These are phyloP conservation scores for Apiospora kogelbergensis DNA, from an alignment of 2,329 filamentous ascomycete genomes.

Conservation along the genomic window DNA sequence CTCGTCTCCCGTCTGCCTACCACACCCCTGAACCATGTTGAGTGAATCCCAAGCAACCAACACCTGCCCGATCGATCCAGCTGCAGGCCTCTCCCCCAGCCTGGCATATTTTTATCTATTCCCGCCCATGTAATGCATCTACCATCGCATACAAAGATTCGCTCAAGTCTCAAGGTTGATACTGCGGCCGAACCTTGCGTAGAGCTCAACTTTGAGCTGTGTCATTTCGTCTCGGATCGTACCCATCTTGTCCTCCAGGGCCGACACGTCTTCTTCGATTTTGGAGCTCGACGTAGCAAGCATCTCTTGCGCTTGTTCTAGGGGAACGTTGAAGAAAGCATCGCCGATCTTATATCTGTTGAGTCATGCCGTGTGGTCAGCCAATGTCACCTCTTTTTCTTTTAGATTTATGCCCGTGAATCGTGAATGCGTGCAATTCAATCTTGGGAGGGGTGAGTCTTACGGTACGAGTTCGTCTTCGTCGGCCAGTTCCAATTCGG, in stretches of 20 bases:
- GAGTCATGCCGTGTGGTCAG: constrained; percentile 4
- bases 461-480: constrained; percentile 93
- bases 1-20: background rate
- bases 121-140: background rate
- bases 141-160: background rate
- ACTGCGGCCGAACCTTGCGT: constrained; percentile 91
- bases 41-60: background rate
- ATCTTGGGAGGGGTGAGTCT: background rate
- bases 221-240: constrained; percentile 83
- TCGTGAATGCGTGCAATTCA: background rate
- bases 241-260: constrained; percentile 74
- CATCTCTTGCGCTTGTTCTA: constrained; percentile 84
- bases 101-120: background rate
- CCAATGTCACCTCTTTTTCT: background rate
- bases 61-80: background rate
- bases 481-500: constrained; percentile 89
- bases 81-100: background rate
- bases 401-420: constrained; percentile 9
- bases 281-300: constrained; percentile 68
- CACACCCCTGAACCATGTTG: background rate
- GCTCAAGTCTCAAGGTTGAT: constrained; percentile 90
- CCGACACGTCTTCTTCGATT: constrained; percentile 74
- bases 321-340: constrained; percentile 84
- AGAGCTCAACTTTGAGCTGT: constrained; percentile 85
- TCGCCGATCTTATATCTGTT: constrained; percentile 93